These are phyloP conservation scores for Ogataea hybrid DNA, from an alignment of 1,139 yeast genomes.

Conservation along the genomic window DNA sequence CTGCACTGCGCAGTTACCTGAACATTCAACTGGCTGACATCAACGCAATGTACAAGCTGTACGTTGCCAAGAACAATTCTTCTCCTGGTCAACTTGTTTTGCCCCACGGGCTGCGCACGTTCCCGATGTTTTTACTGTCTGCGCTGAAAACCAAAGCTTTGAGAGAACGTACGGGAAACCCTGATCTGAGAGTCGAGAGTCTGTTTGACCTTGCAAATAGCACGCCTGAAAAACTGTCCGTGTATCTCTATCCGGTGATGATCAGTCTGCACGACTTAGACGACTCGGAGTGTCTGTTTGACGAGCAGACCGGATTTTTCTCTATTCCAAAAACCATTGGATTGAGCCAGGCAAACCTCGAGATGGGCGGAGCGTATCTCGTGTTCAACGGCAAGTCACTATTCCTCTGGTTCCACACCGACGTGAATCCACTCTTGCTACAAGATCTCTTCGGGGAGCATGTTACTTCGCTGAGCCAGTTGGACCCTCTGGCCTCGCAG, in stretches of 20 bases:
- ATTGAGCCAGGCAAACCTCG: constrained; percentile 44
- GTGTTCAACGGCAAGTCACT: constrained; percentile 67
- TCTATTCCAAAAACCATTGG: constrained; percentile 49
- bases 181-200: constrained; percentile 63
- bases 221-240: constrained; percentile 59
- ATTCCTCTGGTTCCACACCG: constrained; percentile 68
- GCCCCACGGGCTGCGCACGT: constrained; percentile 76
- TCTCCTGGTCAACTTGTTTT: constrained; percentile 68
- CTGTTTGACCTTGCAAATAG: constrained; percentile 51
- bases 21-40: constrained; percentile 67
- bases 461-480: constrained; percentile 41
- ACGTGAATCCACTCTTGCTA: constrained; percentile 64
- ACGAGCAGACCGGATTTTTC: constrained; percentile 47
- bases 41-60: constrained; percentile 71
- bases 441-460: constrained; percentile 70
- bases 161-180: constrained; percentile 44
- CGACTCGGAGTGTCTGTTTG: constrained; percentile 51
- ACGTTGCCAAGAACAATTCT: constrained; percentile 47
- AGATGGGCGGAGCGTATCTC: constrained; percentile 76
- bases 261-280: constrained; percentile 68
- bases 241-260: constrained; percentile 77
- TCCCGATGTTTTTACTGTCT: constrained; percentile 67
- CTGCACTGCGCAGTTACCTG: constrained; percentile 61
- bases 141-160: constrained; percentile 69
- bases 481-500: constrained; percentile 52